These are phyloP conservation scores for Nakataea oryzae DNA, from an alignment of 2,329 filamentous ascomycete species.

Conservation along the genomic window DNA sequence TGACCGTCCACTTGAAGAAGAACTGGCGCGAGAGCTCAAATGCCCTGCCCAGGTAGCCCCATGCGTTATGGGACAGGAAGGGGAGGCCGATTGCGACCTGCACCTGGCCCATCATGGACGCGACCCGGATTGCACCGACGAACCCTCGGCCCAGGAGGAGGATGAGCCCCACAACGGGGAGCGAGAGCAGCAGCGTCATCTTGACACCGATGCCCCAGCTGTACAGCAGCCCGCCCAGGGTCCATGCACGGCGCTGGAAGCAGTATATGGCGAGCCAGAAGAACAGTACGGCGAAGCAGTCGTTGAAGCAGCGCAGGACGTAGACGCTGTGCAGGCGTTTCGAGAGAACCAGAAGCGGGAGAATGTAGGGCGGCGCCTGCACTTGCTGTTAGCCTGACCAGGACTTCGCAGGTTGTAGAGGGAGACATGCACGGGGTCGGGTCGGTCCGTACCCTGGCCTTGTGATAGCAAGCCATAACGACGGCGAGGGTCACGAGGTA, in stretches of 20 bases:
- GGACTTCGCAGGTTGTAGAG: neutral
- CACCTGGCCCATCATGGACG: slow-evolving; percentile 62
- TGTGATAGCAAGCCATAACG: slow-evolving; percentile 74
- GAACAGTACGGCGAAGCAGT: slow-evolving; percentile 77
- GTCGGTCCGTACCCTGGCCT: slow-evolving; percentile 45
- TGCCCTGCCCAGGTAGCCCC: slow-evolving; percentile 67
- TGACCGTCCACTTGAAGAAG: slow-evolving; percentile 97
- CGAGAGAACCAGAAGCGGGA: slow-evolving; percentile 76
- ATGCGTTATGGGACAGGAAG: slow-evolving; percentile 55
- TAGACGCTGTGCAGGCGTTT: slow-evolving; percentile 94
- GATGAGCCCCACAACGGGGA: slow-evolving; percentile 71
- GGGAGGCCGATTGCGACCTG: slow-evolving; percentile 60
- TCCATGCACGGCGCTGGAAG: slow-evolving; percentile 68
- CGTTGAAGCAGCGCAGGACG: slow-evolving; percentile 87
- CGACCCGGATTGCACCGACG: slow-evolving; percentile 53
- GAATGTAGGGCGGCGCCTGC: slow-evolving; percentile 75
- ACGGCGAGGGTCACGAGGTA: slow-evolving; percentile 68
- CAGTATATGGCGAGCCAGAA: slow-evolving; percentile 73
- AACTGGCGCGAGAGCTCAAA: slow-evolving; percentile 91
- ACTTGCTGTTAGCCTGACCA: neutral
- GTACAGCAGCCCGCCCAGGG: slow-evolving; percentile 61
- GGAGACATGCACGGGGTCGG: neutral
- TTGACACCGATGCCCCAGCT: slow-evolving; percentile 81
- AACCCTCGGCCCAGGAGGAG: slow-evolving; percentile 66
- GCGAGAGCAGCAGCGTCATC: slow-evolving; percentile 78